phyloP scores from a whole-genome alignment of 2,329 filamentous ascomycete genomes.

The Ceratocystis colombiana region DNA sequence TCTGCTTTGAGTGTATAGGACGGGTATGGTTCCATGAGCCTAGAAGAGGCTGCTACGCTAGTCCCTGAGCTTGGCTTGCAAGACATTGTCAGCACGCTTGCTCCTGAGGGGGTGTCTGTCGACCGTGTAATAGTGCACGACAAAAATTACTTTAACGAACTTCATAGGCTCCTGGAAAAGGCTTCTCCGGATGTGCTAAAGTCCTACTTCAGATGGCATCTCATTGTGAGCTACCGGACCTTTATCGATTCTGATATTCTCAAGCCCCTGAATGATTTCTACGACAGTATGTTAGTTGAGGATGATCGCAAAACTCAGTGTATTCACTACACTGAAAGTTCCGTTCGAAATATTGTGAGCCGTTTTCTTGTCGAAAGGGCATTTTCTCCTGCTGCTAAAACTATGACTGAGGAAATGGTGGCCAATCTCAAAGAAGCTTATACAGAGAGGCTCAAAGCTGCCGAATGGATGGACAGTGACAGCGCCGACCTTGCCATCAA shows the following conservation, averaged over 20 bases:
- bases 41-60: constrained; percentile 46
- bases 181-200: constrained; percentile 48
- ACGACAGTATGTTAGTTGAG: constrained; percentile 48
- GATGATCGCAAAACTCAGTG: constrained; percentile 59
- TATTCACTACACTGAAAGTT: constrained; percentile 46
- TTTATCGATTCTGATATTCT: constrained; percentile 51
- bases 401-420: constrained; percentile 59
- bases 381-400: constrained; percentile 56
- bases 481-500: constrained; percentile 50
- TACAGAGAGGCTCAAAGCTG: constrained; percentile 46
- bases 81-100: constrained; percentile 42
- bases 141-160: constrained; percentile 49
- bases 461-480: constrained; percentile 55
- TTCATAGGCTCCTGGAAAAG: constrained; percentile 46
- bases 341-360: constrained; percentile 57
- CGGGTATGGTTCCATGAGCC: constrained; percentile 35
- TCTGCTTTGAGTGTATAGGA: no score
- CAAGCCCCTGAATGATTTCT: constrained; percentile 49
- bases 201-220: constrained; percentile 55
- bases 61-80: constrained; percentile 48
- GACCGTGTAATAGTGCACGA: constrained; percentile 49
- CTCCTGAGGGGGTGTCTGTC: constrained; percentile 29
- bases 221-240: constrained; percentile 43
- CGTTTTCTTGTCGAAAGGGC: constrained; percentile 60
- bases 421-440: constrained; percentile 60